Evolutionary conservation across 192 early-diverging fungal species (phyloP), one percentile per base, ranked within the genome.

Genomic region (Dimargaris verticillata): DNA sequence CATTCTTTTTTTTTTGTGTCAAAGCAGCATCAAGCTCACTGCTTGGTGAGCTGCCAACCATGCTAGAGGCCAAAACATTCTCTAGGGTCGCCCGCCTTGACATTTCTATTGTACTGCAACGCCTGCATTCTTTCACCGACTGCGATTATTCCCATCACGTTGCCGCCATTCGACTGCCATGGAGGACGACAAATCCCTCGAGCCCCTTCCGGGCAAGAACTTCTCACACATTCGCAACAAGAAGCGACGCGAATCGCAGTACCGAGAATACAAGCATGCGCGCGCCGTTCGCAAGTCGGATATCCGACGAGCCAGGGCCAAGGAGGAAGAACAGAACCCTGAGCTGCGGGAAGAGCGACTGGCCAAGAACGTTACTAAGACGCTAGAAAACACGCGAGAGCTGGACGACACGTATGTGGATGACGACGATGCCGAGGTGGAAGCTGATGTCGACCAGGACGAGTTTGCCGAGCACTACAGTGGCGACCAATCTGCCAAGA

Each of bases 311-410:
- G 72, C 80, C 33, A 68, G 77, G 5, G 78, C 80, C 42, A 95
- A 94, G 68, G 84, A 80, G 38, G 94, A 97, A 68, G 75, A 66
- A 5, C 80, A 77, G 41, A 82, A 92, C 68, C 94, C 94, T 5
- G 84, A 87, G 68, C 76, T 88, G 50, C 88, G 87, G 64, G 88
- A 86, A 72, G 80, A 68, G 64, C 86, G 95, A 54, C 70, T 99
- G 62, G 78, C 80, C 44, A 78, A 87, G 53, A 99, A 99, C 75
- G 81, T 92, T 18, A 92, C 93, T 7, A 78, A 83, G 57, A 99
- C 96, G 4, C 74, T 95, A 38, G 96, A 99, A 62, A 94, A 83
- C 66, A 85, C 86, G 18, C 71, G 93, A 59, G 96, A 99, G 69
- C 80, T 75, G 53, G 93, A 99, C 66, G 93, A 95, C 45, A 94